Evolutionary conservation across 2,329 filamentous ascomycete genomes (phyloP), one percentile per base, ranked within the genome.

Genomic region (Nakataea oryzae): DNA sequence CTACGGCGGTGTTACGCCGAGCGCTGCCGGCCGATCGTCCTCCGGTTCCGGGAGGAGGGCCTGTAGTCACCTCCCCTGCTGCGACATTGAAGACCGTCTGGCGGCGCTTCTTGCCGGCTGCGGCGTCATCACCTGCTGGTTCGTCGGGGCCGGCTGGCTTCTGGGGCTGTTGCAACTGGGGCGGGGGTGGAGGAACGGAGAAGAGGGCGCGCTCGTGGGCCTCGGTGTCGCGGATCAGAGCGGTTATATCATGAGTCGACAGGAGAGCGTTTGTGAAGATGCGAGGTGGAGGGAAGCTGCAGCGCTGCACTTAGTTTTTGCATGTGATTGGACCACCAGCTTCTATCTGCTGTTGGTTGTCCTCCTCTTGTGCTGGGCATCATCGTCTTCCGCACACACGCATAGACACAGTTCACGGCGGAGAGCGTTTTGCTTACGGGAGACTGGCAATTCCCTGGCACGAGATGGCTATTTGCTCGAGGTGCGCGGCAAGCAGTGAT

Each of bases 221-320:
- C 75, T 99, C 95, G 3, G 93, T 97, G 73, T 99, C 95, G 64
- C 95, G 90, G 70, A 99, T 97, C 58, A 99, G 79, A 14, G 90
- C 85, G 4, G 95, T 97, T 68, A 99, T 97, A 74, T 99, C 95
- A 74, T 93, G 88, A 67, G 87, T 87, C 62, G 88, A 87, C 59
- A 97, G 86, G 54, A 99, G 83, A 41, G 95, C 92, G 73, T 96
- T 97, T 67, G 93, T 95, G 77, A 97, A 99, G 70, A 95, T 92
- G 70, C 91, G 96, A n/a, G 93, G 91, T 2, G 85, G 85, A 54
- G 91, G 91, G 69, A 97, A 97, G 41, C 91, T 96, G 41, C 9
- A 58, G 21, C 17, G 21, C 3, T 2, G 21, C 4, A 8, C 66
- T n/a, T 41, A 24, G 3, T 14, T 1, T 57, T 14, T 13, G 41